Conservation (phyloP, 202 grass and related monocot species). For the Zoysia matrella region DNA sequence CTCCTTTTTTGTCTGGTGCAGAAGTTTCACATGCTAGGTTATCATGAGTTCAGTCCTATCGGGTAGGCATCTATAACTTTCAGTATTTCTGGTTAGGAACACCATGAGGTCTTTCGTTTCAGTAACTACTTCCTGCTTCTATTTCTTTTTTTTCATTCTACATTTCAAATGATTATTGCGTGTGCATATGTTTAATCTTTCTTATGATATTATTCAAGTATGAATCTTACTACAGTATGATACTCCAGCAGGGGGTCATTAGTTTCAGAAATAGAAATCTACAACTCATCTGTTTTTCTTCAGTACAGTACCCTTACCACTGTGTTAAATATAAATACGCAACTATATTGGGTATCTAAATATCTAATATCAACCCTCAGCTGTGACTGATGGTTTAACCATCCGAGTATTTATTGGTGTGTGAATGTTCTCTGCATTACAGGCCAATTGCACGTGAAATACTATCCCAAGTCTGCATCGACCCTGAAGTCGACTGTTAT, state of each 20-base stretch:
- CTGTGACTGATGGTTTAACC: constrained; percentile 6
- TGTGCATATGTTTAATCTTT: constrained; percentile 22
- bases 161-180: not conserved
- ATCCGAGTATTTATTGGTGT: not conserved
- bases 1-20: constrained; percentile 36
- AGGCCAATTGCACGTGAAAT: constrained; percentile 45
- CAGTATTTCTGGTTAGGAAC: constrained; percentile 10
- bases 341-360: not conserved
- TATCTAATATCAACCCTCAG: not conserved
- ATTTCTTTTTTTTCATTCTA: not conserved
- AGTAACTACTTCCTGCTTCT: constrained; percentile 18
- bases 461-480: constrained; percentile 36
- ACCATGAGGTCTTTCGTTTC: not conserved
- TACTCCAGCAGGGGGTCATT: not conserved
- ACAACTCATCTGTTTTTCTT: not conserved
- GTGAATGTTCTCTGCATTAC: constrained; percentile 25
- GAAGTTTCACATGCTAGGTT: constrained; percentile 52
- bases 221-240: not conserved
- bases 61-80: constrained; percentile 47
- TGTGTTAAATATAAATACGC: not conserved
- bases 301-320: not conserved
- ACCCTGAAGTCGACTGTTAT: constrained; percentile 56
- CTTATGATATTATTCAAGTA: not conserved
- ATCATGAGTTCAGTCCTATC: constrained; percentile 61
- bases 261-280: not conserved